Evolutionary conservation across 192 early-diverging fungal species (phyloP).

Genomic region (Umbelopsis sp.): DNA sequence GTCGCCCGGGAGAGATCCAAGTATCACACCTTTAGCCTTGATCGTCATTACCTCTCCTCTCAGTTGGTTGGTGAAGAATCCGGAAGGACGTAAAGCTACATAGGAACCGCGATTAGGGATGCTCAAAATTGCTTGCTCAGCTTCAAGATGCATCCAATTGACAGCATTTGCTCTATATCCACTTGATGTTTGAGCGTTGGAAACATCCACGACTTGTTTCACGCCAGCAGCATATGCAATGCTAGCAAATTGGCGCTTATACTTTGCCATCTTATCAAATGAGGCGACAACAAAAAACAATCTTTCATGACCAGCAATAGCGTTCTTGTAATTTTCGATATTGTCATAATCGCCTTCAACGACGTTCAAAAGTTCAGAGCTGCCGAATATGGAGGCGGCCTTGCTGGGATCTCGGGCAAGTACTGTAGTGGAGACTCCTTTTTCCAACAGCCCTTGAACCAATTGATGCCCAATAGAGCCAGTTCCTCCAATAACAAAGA

Average conservation of each 20-base stretch:
- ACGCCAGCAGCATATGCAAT: conserved; percentile 28
- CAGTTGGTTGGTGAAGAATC: conserved; percentile 18
- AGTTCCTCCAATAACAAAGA: conserved; percentile 6
- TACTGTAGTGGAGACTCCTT: background rate
- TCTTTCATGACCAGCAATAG: conserved; percentile 9
- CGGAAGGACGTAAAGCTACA: conserved; percentile 27
- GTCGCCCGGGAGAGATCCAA: background rate
- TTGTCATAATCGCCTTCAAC: conserved; percentile 8
- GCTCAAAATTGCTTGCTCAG: background rate
- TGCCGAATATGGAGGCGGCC: background rate
- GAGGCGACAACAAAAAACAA: background rate
- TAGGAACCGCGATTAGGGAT: background rate
- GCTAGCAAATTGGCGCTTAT: conserved; percentile 2
- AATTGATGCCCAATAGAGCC: background rate
- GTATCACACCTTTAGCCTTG: background rate
- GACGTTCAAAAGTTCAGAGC: background rate
- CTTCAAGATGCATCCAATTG: background rate
- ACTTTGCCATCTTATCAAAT: background rate
- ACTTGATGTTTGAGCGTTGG: background rate
- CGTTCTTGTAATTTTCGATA: background rate
- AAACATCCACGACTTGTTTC: conserved; percentile 34
- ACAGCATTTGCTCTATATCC: background rate
- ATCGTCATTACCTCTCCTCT: background rate
- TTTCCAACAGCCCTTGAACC: conserved; percentile 1
- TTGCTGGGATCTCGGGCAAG: background rate